Evolutionary conservation across 2,329 filamentous ascomycete genomes (phyloP).

Genomic region (Trichophyton verrucosum): DNA sequence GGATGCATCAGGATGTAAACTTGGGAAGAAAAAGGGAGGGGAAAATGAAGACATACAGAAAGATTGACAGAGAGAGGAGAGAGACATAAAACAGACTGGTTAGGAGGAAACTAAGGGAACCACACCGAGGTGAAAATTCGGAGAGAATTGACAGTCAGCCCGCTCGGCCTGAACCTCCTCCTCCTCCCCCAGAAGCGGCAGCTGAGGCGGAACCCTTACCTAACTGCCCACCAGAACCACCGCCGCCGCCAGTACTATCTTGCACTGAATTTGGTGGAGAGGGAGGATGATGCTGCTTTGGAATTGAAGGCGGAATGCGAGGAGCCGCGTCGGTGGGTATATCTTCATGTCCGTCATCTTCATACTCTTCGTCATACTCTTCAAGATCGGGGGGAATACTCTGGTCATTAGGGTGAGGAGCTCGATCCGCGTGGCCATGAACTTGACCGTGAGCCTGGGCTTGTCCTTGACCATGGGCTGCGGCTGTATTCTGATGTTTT

Average conservation of each 20-base stretch:
- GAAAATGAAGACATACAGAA: background rate
- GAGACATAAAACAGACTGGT: background rate
- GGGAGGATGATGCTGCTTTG: constrained; percentile 25
- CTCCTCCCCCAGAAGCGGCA: constrained; percentile 21
- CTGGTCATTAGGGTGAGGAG: background rate
- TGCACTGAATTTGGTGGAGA: background rate
- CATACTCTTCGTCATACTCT: constrained; percentile 37
- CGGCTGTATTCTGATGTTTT: constrained; percentile 27
- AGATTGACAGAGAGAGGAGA: background rate
- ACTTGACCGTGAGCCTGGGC: background rate
- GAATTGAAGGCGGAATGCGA: constrained; percentile 41
- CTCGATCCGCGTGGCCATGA: background rate
- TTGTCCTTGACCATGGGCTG: background rate
- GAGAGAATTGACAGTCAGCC: constrained; percentile 11
- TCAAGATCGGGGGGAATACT: background rate
- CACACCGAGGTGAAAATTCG: constrained; percentile 2
- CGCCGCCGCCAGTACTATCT: background rate
- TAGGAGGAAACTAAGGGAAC: background rate
- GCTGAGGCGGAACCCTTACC: constrained; percentile 19
- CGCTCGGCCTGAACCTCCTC: constrained; percentile 15
- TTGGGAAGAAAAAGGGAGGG: background rate
- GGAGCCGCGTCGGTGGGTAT: constrained; percentile 24
- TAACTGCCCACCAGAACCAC: constrained; percentile 9
- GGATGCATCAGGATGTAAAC: background rate
- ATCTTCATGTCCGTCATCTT: constrained; percentile 41